Base-by-base conservation (phyloP, 768 basidiomycete genomes). In the Boletus barrowsii region DNA sequence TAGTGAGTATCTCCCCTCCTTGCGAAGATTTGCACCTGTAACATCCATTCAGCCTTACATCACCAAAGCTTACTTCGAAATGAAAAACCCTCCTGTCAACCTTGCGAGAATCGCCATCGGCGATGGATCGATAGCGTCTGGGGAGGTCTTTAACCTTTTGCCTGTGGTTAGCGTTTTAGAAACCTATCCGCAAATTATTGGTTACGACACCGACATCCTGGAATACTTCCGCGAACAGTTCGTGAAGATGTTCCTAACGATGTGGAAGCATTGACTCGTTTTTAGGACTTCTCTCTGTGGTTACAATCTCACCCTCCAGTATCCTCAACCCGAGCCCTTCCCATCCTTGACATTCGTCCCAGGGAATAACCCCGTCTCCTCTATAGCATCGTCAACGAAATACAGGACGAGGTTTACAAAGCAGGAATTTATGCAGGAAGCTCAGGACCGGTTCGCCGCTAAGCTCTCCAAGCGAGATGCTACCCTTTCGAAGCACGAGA, bases 171-270 rank as follows among this genome's bases (percentile, higher is more conserved):
- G 78, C 51, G 74, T 86, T 30, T 67, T 89, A 17, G 80, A 87
- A 69, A 89, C 88, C 5, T 87, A 84, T 63, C 88, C 88, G 1
- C 88, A 89, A 63, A 71, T 90, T 29, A 87, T 90, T 48, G 84
- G 81, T 33, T 90, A 90, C 61, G 83, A 90, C 57, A 73, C 75
- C 43, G 78, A 79, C 5, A 83, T 87, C 7, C 83, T 80, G 62
- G 75, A 82, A 51, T 87, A 87, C 63, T 89, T 89, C 69, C 77
- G 79, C 57, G 74, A 81, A 59, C 85, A 87, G 87, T 87, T 58
- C 54, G 84, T 74, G 20, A 20, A 57, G 42, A 17, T 18, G 36
- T 48, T 10, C n/a, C 14, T 20, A 5, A 26, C 47, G 22, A 14
- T 15, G 13, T 35, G 36, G 1, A 20, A 17, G 7, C 51, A 11